A percentile compares a stretch with the other conserved stretches of the same genome.
Conservation (phyloP, 768 basidiomycete species). For the Boletus tomentosulus region DNA sequence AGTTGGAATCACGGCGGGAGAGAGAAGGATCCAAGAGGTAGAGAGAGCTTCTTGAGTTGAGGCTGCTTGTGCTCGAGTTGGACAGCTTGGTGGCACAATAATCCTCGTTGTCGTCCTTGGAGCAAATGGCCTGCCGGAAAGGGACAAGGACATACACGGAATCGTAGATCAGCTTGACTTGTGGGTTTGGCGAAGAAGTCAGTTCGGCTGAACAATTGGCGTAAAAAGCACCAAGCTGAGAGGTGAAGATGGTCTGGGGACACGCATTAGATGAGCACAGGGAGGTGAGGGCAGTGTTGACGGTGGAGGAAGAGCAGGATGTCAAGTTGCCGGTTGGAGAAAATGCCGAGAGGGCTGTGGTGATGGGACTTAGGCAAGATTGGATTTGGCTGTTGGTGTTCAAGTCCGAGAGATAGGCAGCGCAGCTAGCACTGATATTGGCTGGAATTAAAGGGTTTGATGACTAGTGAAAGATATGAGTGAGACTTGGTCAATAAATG, state of each 20-base stretch:
- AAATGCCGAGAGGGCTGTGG: conserved; percentile 55
- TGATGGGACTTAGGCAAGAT: conserved; percentile 61
- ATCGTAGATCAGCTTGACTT: conserved; percentile 72
- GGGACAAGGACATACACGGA: conserved; percentile 69
- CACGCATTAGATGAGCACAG: conserved; percentile 58
- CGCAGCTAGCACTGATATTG: conserved; percentile 53
- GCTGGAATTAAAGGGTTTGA: conserved; percentile 61
- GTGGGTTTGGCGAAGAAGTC: conserved; percentile 39
- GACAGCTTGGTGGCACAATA: conserved; percentile 63
- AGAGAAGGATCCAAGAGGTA: neutral
- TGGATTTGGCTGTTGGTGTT: conserved; percentile 56
- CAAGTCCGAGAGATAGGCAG: conserved; percentile 54
- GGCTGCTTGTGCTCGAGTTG: conserved; percentile 6
- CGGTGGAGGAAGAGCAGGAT: conserved; percentile 36
- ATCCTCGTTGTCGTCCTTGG: conserved; percentile 63
- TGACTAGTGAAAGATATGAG: conserved; percentile 11
- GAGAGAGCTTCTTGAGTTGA: neutral
- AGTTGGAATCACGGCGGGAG: conserved; percentile 26
- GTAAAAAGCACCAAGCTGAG: conserved; percentile 66
- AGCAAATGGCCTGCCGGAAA: conserved; percentile 63
- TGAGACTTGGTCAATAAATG: neutral
- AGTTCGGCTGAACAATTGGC: conserved; percentile 69
- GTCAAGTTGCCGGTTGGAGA: conserved; percentile 40
- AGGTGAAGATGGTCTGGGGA: conserved; percentile 52
- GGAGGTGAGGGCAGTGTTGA: conserved; percentile 48